Conservation (phyloP, 441 rosid species). For the Erodium chrysanthum region DNA sequence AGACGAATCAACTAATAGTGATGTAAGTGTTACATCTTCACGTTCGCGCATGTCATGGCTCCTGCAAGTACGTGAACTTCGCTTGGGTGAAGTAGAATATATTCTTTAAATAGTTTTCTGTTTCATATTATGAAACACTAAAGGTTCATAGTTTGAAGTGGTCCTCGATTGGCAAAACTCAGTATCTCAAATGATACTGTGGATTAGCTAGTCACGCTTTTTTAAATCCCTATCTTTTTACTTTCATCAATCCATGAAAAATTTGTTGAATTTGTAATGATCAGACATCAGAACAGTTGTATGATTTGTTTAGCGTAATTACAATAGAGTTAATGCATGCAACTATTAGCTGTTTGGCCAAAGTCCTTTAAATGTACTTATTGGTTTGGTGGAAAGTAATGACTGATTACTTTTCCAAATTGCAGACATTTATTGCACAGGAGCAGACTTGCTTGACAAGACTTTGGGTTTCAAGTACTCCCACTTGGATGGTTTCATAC, state of each 20-base stretch:
- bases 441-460: conserved; percentile 71
- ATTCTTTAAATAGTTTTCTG: background rate
- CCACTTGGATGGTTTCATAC: conserved; percentile 60
- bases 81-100: background rate
- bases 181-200: background rate
- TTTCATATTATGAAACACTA: background rate
- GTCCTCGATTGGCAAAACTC: background rate
- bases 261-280: background rate
- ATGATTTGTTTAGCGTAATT: background rate
- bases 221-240: background rate
- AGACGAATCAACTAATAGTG: background rate
- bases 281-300: background rate
- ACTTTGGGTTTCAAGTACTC: conserved; percentile 65
- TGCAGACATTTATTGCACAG: conserved; percentile 78
- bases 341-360: background rate
- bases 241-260: background rate
- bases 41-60: background rate
- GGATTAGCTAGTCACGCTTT: background rate
- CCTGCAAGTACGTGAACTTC: background rate
- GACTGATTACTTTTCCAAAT: background rate
- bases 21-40: background rate
- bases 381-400: background rate
- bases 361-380: background rate
- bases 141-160: background rate
- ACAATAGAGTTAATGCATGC: background rate